A percentile compares a stretch with the other conserved stretches of the same genome.
These are phyloP conservation scores for Globisporangium orthogonon DNA, from an alignment of 352 stramenopile genomes.

Conservation along the genomic window DNA sequence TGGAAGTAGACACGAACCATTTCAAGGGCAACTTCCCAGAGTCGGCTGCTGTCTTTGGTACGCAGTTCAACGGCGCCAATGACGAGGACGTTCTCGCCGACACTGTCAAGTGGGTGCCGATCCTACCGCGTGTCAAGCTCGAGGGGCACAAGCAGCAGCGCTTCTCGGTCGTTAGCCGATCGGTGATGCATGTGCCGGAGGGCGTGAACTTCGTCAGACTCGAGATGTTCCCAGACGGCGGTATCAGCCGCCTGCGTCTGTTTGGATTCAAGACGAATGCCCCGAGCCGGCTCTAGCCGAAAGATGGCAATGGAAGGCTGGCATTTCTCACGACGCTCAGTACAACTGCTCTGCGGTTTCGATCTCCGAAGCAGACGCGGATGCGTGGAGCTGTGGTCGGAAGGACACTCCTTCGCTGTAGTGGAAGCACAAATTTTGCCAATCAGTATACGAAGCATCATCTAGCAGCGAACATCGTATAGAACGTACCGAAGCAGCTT, in stretches of 20 bases:
- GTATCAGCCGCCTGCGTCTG: conserved; percentile 87
- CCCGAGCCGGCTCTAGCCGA: conserved; percentile 24
- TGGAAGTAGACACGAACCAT: conserved; percentile 92
- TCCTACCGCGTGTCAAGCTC: conserved; percentile 87
- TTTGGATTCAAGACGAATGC: conserved; percentile 61
- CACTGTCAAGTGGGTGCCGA: conserved; percentile 68
- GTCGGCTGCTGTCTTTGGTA: conserved; percentile 77
- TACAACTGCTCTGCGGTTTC: conserved; percentile 26
- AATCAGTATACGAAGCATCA: background rate
- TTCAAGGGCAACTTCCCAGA: conserved; percentile 96
- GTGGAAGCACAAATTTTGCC: background rate
- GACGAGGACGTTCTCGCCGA: conserved; percentile 30
- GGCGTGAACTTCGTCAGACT: conserved; percentile 91
- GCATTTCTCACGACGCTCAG: conserved; percentile 5
- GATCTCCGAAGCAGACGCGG: background rate
- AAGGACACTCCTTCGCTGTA: conserved; percentile 33
- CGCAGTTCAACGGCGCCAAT: conserved; percentile 31
- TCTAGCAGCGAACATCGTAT: background rate
- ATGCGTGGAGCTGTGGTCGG: conserved; percentile 20
- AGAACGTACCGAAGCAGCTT: conserved; percentile 27
- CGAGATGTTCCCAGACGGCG: conserved; percentile 93
- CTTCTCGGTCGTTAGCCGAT: conserved; percentile 58
- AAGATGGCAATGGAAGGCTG: background rate
- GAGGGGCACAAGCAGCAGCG: conserved; percentile 82
- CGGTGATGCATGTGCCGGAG: conserved; percentile 44